Base-by-base conservation (phyloP, 495 filamentous ascomycete genomes). In the Cenococcum geophilum region DNA sequence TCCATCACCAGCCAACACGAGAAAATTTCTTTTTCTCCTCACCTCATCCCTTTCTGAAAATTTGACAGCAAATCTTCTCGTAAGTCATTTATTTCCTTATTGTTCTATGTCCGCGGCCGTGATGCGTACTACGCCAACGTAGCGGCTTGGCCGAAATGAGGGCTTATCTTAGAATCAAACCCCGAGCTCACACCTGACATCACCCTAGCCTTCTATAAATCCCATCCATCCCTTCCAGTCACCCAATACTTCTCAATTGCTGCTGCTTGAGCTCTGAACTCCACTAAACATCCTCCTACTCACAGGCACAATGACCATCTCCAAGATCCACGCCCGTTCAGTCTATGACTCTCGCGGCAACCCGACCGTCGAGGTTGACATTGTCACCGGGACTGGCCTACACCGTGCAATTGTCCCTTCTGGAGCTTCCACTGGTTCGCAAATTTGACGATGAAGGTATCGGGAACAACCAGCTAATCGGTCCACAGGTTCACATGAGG, bases 331-430 rank as follows among this genome's bases (percentile, higher is more conserved):
- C 85, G 95, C 93, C 73, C 92, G 95, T 72, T 89, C 86, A 67
- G 91, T 99, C 80, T 99, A 99, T 83, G 95, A 99, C 85, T 97
- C 93, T 75, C 95, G 95, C 74, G 95, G 93, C 74, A 97, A 96
- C 82, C 90, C 91, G 67, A 95, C 91, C 74, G 89, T 92, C 71
- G 87, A 90, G 79, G 95, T 97, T 67, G 95, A 97, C 75, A 84
- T 99, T 73, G 87, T 95, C 77, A 97, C 92, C 65, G 89, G 92
- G 78, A 92, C 87, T 69, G 95, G 95, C 69, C 86, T 99, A 43
- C 92, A 97, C 85, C 91, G 95, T 73, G 93, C 93, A 75, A 97
- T 97, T 77, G 95, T 99, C 65, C 93, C 93, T 68, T 97, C 93
- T 59, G 93, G 95, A 75, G 93, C 93, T 72, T 97, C 93, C 68